phyloP scores from a whole-genome alignment of 140 eudicot species.

The Oenanthe javanica region DNA sequence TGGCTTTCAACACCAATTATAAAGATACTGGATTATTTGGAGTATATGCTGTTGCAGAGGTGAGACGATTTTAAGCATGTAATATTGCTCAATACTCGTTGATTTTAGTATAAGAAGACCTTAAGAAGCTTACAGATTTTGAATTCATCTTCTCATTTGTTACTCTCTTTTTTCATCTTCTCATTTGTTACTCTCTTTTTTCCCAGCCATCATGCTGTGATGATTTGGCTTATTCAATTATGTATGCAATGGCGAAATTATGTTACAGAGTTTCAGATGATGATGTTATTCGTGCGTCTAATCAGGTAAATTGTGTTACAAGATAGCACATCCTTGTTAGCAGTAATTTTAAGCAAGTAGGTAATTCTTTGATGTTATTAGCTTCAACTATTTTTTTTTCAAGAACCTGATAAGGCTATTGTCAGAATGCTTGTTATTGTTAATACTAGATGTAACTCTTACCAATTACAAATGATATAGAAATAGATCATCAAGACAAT shows the following conservation, averaged over 20 bases:
- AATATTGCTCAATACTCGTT: background rate
- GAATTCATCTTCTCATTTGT: background rate
- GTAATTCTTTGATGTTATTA: background rate
- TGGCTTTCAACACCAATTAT: constrained; percentile 90
- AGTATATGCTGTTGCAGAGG: constrained; percentile 86
- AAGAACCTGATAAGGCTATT: too few relatives aligned
- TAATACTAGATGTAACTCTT: too few relatives aligned
- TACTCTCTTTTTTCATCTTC: background rate
- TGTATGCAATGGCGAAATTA: constrained; percentile 54
- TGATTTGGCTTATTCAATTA: constrained; percentile 73
- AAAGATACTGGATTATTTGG: constrained; percentile 94
- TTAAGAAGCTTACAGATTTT: background rate
- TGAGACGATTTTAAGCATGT: constrained; percentile 24
- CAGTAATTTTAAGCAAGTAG: background rate
- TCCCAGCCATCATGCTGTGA: constrained; percentile 67
- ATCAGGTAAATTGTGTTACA: constrained; percentile 40
- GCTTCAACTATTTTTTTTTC: too few relatives aligned
- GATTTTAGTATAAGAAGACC: background rate
- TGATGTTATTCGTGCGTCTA: constrained; percentile 79
- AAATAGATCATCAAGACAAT: too few relatives aligned
- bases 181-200: background rate
- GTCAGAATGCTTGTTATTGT: too few relatives aligned
- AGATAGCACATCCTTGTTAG: too few relatives aligned
- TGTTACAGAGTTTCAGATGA: constrained; percentile 67
- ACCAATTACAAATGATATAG: too few relatives aligned